These are phyloP conservation scores for Otatea glauca DNA, from an alignment of 176 grass and related monocot genomes.

Conservation along the genomic window DNA sequence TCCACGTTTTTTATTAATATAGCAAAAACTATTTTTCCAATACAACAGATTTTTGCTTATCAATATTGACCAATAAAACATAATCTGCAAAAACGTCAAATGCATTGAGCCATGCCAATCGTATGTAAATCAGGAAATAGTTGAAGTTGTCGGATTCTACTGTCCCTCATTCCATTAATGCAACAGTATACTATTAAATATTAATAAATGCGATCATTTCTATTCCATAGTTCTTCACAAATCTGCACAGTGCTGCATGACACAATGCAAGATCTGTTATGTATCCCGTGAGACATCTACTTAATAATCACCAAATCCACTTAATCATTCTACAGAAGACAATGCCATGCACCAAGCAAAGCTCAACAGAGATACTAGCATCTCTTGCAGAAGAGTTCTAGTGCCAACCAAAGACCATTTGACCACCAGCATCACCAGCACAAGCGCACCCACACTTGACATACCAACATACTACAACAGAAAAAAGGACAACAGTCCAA, in stretches of 20 bases:
- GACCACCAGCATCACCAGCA: neutral
- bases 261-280: constrained; percentile 1
- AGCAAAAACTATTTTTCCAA: neutral
- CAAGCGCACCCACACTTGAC: constrained; percentile 4
- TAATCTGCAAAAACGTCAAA: constrained; percentile 12
- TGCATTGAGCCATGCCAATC: constrained; percentile 14
- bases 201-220: constrained; percentile 22
- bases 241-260: neutral
- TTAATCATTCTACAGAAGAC: neutral
- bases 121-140: constrained; percentile 23
- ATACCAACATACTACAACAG: constrained; percentile 7
- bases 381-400: neutral
- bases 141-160: neutral
- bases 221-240: constrained; percentile 26
- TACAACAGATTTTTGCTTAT: neutral
- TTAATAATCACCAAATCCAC: neutral
- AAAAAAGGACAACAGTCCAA: neutral
- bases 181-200: constrained; percentile 33
- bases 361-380: constrained; percentile 20
- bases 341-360: neutral
- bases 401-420: neutral
- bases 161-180: neutral
- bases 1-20: neutral
- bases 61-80: constrained; percentile 18
- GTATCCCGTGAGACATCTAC: constrained; percentile 2